Conservation (phyloP, 331 rosid species). For the Malus hybrid region DNA sequence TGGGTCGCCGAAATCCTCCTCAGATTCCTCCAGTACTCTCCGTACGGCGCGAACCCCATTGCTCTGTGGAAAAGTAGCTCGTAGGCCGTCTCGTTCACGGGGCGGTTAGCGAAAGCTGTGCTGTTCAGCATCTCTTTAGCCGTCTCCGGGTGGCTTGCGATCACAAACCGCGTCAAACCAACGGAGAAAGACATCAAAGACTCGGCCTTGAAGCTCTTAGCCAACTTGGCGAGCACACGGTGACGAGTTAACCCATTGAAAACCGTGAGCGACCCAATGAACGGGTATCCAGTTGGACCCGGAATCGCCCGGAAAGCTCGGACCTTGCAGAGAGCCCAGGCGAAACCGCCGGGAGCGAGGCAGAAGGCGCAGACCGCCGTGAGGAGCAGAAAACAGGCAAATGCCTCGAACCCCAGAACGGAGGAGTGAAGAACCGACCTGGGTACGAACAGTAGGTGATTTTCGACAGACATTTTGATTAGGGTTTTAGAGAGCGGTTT, state of each 20-base stretch:
- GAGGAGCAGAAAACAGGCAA: slow-evolving; percentile 4
- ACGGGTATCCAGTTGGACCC: slow-evolving; percentile 44
- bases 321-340: slow-evolving; percentile 45
- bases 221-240: slow-evolving; percentile 32
- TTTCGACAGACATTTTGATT: not conserved
- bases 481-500: not conserved
- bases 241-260: slow-evolving; percentile 32
- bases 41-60: slow-evolving; percentile 82
- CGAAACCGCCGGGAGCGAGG: slow-evolving; percentile 49
- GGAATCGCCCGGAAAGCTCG: slow-evolving; percentile 19
- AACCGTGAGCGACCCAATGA: slow-evolving; percentile 1
- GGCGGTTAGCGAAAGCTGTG: slow-evolving; percentile 53
- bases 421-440: not conserved
- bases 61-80: slow-evolving; percentile 65
- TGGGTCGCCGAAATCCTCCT: slow-evolving; percentile 52
- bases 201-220: slow-evolving; percentile 20
- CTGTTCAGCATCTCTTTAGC: slow-evolving; percentile 55
- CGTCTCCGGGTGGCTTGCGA: slow-evolving; percentile 44
- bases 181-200: slow-evolving; percentile 55
- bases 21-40: slow-evolving; percentile 67
- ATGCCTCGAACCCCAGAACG: slow-evolving; percentile 15
- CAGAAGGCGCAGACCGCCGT: slow-evolving; percentile 10
- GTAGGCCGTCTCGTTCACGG: slow-evolving; percentile 67
- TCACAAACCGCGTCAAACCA: slow-evolving; percentile 53
- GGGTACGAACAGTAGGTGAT: slow-evolving; percentile 15